Conservation (phyloP, 805 yeast species). For the Zygosaccharomyces kombuchaensis region DNA sequence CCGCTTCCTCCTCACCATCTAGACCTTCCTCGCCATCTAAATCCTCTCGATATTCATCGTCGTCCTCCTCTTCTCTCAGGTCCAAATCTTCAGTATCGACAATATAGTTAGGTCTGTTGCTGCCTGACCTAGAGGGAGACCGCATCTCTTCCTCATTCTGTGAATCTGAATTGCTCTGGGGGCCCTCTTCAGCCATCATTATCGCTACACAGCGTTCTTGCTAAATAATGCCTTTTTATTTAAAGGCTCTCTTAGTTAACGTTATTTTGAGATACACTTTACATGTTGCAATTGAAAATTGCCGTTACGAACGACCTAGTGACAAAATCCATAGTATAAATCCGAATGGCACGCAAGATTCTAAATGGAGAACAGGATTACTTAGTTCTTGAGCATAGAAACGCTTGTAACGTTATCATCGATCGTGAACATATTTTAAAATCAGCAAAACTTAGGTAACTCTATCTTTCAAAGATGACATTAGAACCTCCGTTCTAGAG, state of each 20-base stretch:
- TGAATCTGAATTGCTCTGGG: not conserved
- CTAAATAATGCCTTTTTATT: not conserved
- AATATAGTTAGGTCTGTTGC: constrained; percentile 24
- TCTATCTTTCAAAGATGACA: not conserved
- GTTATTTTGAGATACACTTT: not conserved
- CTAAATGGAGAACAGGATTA: no score
- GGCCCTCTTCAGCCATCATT: constrained; percentile 1
- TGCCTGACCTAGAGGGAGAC: constrained; percentile 22
- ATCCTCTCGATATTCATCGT: constrained; percentile 27
- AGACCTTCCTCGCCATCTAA: constrained; percentile 30
- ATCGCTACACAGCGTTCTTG: not conserved
- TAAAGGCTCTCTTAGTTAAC: not conserved
- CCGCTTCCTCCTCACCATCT: constrained; percentile 28
- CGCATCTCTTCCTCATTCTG: constrained; percentile 1
- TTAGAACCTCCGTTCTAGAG: not conserved
- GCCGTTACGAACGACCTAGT: not conserved
- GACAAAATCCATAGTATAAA: not conserved
- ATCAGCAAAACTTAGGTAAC: not conserved
- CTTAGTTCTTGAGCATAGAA: no score
- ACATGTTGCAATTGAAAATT: not conserved
- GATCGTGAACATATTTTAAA: not conserved
- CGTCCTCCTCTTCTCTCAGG: constrained; percentile 33
- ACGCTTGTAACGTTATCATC: no score
- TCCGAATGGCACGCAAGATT: no score
- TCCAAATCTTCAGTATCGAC: constrained; percentile 33